Base-by-base conservation (phyloP, 257 asterid genomes). In the Leonotis leonurus region DNA sequence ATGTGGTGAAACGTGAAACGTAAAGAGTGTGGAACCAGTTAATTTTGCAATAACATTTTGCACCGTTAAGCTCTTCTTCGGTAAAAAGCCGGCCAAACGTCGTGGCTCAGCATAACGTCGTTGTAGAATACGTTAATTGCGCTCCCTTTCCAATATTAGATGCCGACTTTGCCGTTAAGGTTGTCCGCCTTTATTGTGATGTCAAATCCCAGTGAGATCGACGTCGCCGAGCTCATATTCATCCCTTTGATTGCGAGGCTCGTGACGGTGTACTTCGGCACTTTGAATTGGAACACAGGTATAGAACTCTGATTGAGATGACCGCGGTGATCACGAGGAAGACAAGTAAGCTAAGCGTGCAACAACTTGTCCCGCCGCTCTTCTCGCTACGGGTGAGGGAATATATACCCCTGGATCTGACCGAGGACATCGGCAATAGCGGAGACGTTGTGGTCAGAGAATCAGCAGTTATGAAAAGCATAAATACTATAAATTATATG, bases 151-250 rank as follows among this genome's bases (percentile, higher is more conserved):
- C 43, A 39, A 24, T 86, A 86, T 24, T 80, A 73, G 27, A 91
- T 78, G n/a, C 93, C 95, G n/a, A 86, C 80, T 59, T 84, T 86
- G 29, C 82, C 64, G 64, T 91, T 86, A 5, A 84, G 85, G 44
- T 91, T 88, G 37, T 82, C 83, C 22, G 90, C 92, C 22, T 90
- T 62, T 60, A 91, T 12, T 36, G 73, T 80, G 78, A 88, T 72
- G 78, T 82, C 76, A 54, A 88, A 82, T n/a, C 12, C 78, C 55
- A 95, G 95, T 44, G 90, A 84, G 1, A 78, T 21, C 1, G 82
- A 71, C 13, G 78, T 49, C 18, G 79, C 36, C 6, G 96, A 81
- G 33, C 88, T 83, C 54, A 80, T 57, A 52, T 82, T 80, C 77
- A 91, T 56, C 2, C 89, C 84, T 36, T 61, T 62, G 59, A 86